Evolutionary conservation across 441 rosid genomes (phyloP), one percentile per base, ranked within the genome.

Genomic region (Eugenia klotzschiana): DNA sequence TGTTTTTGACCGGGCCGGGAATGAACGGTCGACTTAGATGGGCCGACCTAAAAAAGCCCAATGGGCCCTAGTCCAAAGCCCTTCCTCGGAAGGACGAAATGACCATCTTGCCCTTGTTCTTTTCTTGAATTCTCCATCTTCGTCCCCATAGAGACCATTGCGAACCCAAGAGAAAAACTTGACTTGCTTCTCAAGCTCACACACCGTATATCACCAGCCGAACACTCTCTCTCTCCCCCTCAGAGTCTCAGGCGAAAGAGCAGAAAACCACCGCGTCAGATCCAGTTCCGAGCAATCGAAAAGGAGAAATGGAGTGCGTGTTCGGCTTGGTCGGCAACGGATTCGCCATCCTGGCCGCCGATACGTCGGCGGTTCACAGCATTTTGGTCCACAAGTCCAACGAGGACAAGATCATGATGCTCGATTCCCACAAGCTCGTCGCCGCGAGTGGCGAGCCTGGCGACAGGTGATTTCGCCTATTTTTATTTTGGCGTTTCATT

Each of bases 391-490:
- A 96, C 91, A 96, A 96, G 81, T 91, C 96, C 49, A 92, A 96
- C 86, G 99, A 96, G 87, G 99, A 95, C 92, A 96, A 95, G 88
- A 94, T 96, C 93, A 96, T 95, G 98, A 53, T 90, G 54, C 99
- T 96, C 33, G 99, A 96, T 84, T 94, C 98, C 51, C 98, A 96
- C 92, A 96, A 95, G 91, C 98, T 96, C 85, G 83, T 93, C 83
- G 98, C 99, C 85, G 98, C 99, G 40, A 95, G 99, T 84, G 99
- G 99, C 55, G 99, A 95, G 89, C 88, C 99, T 23, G 99, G 99
- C 26, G 99, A 96, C 87, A 90, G 99, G 99, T 95, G 79, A 79
- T 14, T 27, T 20, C 51, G n/a, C 56, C 25, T 54, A 22, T 3
- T 58, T 83, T 12, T 64, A 18, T 53, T 22, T 10, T 29, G 55